Base-by-base conservation (phyloP, 1,139 yeast genomes). In the Yamadazyma songkhlaensis region DNA sequence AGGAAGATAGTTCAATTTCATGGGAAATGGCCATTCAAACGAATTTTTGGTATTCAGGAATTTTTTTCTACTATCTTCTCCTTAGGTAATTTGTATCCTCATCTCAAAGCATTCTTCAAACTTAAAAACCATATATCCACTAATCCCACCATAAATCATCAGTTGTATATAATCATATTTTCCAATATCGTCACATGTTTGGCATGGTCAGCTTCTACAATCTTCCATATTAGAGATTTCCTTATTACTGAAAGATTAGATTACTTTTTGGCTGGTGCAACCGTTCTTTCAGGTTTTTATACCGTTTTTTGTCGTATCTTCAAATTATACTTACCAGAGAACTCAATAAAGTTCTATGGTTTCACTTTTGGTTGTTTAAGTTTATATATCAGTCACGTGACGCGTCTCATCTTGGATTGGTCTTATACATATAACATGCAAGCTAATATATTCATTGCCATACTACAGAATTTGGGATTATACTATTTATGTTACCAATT, bases 11-110 rank as follows among this genome's bases (percentile, higher is more conserved):
- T 74, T 34, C 98, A 92, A 55, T 92, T 88, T 61, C 97, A 92
- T 58, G 98, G 98, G 0, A 92, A 92, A 61, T 92, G 98, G 98
- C 97, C 97, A 2, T 92, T 92, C 53, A 48, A 67, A 30, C 71
- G 98, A 39, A 54, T 84, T 1, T 61, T 71, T 13, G 95, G 95
- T 0, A 67, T 85, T 23, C 98, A 92, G 57, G 98, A 92, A 55
- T 64, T 89, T 0, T 84, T 82, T 11, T 83, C 95, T n/a, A 79
- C 84, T 2, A 23, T 88, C 1, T 92, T 92, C 59, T 85, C 96
- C 9, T 47, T 90, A 8, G 81, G 87, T 7, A 92, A 92, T 55
- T 78, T 87, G 40, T 48, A 79, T 12, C 95, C 95, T 2, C 95
- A 90, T 56, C 77, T 71, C 43, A 40, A 64, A 32, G 96, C 15